These are phyloP conservation scores for Coniochaeta ligniaria DNA, from an alignment of 2,329 filamentous ascomycete species.

Conservation along the genomic window DNA sequence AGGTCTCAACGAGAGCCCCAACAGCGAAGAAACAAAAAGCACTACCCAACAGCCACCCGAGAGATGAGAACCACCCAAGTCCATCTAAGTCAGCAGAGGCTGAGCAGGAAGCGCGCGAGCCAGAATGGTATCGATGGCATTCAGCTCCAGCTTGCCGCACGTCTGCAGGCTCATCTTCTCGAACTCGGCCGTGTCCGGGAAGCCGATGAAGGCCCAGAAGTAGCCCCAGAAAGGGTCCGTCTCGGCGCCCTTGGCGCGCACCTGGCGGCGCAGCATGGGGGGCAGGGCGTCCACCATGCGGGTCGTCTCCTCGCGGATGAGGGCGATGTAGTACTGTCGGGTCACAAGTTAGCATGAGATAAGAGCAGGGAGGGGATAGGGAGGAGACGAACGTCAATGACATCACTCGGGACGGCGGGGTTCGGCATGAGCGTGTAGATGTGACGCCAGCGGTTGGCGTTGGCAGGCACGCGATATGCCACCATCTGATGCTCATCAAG, in stretches of 20 bases:
- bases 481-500: conserved; percentile 26
- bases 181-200: conserved; percentile 31
- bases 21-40: background rate
- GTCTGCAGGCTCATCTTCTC: conserved; percentile 41
- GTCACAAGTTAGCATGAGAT: background rate
- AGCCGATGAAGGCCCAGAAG: conserved; percentile 40
- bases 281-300: conserved; percentile 29
- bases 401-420: conserved; percentile 38
- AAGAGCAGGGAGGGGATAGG: background rate
- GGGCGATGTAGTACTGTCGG: conserved; percentile 46
- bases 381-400: conserved; percentile 42
- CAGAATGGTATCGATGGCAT: conserved; percentile 41
- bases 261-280: conserved; percentile 31
- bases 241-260: conserved; percentile 22
- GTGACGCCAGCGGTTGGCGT: conserved; percentile 41
- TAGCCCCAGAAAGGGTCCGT: conserved; percentile 44
- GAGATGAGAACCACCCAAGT: background rate
- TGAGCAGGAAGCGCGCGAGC: conserved; percentile 26
- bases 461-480: conserved; percentile 39
- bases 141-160: conserved; percentile 38
- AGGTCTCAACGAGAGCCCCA: background rate
- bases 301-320: conserved; percentile 46
- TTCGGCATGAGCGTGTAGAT: conserved; percentile 45
- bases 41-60: background rate
- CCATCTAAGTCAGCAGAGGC: background rate